phyloP scores from a whole-genome alignment of 1,284 basidiomycete species.

The Leucoagaricus sp. region DNA sequence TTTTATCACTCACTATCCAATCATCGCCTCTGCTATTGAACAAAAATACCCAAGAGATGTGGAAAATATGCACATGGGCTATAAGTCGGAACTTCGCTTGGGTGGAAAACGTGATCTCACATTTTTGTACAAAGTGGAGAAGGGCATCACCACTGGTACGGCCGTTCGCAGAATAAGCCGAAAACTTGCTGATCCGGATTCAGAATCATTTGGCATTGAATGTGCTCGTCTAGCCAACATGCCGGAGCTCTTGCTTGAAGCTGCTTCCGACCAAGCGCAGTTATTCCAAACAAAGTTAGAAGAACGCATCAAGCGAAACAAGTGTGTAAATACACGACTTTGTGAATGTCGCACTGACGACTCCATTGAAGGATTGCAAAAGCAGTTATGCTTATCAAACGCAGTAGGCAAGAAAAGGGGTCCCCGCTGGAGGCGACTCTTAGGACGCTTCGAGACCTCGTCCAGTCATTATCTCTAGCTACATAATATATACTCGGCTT shows the following conservation, averaged over 20 bases:
- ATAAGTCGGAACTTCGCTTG: conserved; percentile 61
- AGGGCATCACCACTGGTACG: conserved; percentile 68
- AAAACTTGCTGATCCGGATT: conserved; percentile 20
- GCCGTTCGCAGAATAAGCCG: conserved; percentile 23
- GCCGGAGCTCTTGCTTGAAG: conserved; percentile 63
- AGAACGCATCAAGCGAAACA: conserved; percentile 49
- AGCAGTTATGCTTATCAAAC: conserved; percentile 8
- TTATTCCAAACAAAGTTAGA: conserved; percentile 58
- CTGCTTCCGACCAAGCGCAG: conserved; percentile 58
- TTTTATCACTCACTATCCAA: conserved; percentile 95
- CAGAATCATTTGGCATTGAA: conserved; percentile 86
- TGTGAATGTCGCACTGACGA: too few species aligned
- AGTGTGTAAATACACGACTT: conserved; percentile 37
- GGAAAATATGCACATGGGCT: conserved; percentile 87
- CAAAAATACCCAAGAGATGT: conserved; percentile 57
- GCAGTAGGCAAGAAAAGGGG: conserved; percentile 2
- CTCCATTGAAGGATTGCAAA: conserved; percentile 14
- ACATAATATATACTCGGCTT: conserved; percentile 12
- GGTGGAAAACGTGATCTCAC: conserved; percentile 79
- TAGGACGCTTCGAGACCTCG: conserved; percentile 17
- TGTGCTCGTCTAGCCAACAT: conserved; percentile 86
- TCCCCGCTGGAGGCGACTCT: conserved; percentile 7
- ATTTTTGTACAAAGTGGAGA: conserved; percentile 79
- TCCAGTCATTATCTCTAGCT: conserved; percentile 18
- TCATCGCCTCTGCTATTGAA: conserved; percentile 62